Evolutionary conservation across 768 basidiomycete genomes (phyloP), one percentile per base, ranked within the genome.

Genomic region (Russula sp.): DNA sequence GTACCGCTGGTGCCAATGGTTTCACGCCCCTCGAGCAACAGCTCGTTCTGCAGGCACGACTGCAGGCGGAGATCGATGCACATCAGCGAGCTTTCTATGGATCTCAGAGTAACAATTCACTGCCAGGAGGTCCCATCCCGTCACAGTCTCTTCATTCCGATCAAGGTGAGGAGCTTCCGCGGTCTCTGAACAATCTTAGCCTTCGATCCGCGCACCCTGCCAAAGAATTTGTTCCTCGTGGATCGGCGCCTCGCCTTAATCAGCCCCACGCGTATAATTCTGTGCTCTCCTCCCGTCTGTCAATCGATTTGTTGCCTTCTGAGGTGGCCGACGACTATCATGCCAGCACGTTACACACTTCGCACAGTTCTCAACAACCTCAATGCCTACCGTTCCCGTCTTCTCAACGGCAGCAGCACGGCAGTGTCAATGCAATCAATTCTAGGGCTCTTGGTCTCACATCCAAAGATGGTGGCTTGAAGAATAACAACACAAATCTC

Each of bases 21-120:
- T 65, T 67, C 27, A 68, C 68, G 7, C 63, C 68, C 13, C 54
- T 68, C 11, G 68, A 68, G 22, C 68, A 68, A 53, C 68, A 67
- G 31, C 60, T 68, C 57, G 62, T 68, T 40, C 31, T 68, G 16
- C 68, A 68, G 50, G 61, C 67, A 20, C 67, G 65, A 14, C 34
- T 62, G 10, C 65, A 66, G 31, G 60, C 62, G 16, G 64, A 68
- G 55, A 40, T 66, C 10, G 67, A 68, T 42, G 58, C 67, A n/a
- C 60, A 51, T 32, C 53, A 59, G 31, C 57, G 55, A 35, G 58
- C 62, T 6, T 37, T 68, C 37, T 66, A 59, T 42, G 62, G 48
- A 22, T 32, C 65, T 47, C 67, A 66, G 27, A 44, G 34, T 48
- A 54, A 52, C 37, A 39, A 34, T 20, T 22, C 59, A 14, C 10